phyloP scores from a whole-genome alignment of 495 filamentous ascomycete genomes.

The Penicillium riverlandense region DNA sequence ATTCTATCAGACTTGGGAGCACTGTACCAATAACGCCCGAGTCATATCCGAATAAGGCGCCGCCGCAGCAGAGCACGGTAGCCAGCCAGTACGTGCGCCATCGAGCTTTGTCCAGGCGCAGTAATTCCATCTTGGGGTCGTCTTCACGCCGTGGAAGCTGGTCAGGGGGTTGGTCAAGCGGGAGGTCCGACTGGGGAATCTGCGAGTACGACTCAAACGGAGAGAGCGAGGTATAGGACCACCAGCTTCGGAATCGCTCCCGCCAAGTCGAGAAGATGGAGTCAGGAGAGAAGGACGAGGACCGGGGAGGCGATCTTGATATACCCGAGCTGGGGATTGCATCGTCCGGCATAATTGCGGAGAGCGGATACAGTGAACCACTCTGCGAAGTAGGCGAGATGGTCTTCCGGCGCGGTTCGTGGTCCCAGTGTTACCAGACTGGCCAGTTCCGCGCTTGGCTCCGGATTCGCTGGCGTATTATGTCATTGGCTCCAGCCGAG shows the following conservation, averaged over 20 bases:
- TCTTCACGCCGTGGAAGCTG: not conserved
- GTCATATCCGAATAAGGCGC: conserved; percentile 38
- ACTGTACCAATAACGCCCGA: conserved; percentile 36
- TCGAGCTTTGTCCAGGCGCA: conserved; percentile 20
- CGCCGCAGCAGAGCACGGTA: conserved; percentile 38
- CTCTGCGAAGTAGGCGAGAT: not conserved
- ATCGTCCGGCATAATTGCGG: conserved; percentile 7
- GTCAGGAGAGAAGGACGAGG: conserved; percentile 7
- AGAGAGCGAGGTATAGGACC: not conserved
- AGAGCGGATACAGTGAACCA: not conserved
- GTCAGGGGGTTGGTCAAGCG: not conserved
- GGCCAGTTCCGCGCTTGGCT: not conserved
- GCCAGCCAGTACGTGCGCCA: conserved; percentile 49
- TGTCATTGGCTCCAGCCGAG: conserved; percentile 16
- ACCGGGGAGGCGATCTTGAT: conserved; percentile 5
- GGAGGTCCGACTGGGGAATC: conserved; percentile 3
- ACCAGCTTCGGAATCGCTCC: conserved; percentile 4
- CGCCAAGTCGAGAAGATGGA: conserved; percentile 5
- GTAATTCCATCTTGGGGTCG: conserved; percentile 12
- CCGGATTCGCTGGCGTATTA: conserved; percentile 14
- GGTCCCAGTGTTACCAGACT: not conserved
- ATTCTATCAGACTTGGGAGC: not conserved
- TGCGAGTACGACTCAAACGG: conserved; percentile 4
- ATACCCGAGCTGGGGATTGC: conserved; percentile 1
- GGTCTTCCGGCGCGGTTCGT: conserved; percentile 2